Percentiles rank a stretch among this genome's conserved stretches.
phyloP scores from a whole-genome alignment of 2,329 filamentous ascomycete genomes.

The Trichoderma atrobrunneum region DNA sequence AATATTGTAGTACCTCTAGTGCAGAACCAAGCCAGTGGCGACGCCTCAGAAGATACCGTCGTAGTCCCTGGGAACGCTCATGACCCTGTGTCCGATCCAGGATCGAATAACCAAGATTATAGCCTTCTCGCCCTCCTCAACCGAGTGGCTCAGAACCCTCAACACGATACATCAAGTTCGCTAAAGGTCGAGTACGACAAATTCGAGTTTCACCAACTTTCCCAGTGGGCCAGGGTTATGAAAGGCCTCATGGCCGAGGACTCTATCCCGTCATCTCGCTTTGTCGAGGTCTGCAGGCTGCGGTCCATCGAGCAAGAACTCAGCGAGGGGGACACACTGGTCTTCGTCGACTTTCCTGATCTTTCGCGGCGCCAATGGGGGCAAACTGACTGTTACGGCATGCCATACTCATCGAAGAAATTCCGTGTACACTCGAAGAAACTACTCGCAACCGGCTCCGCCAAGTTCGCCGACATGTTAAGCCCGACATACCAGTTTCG shows the following conservation, averaged over 20 bases:
- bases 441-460: slow-evolving; percentile 45
- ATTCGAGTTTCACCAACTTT: not conserved
- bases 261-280: not conserved
- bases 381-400: slow-evolving; percentile 36
- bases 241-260: not conserved
- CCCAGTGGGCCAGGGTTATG: slow-evolving; percentile 2
- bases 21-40: not conserved
- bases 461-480: slow-evolving; percentile 47
- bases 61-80: not conserved
- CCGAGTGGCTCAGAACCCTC: not conserved
- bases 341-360: slow-evolving; percentile 42
- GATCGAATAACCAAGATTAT: not conserved
- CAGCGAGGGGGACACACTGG: slow-evolving; percentile 42
- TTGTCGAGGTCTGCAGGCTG: slow-evolving; percentile 23
- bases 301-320: slow-evolving; percentile 30
- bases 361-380: slow-evolving; percentile 21
- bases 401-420: slow-evolving; percentile 33
- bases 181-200: not conserved
- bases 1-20: not conserved
- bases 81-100: not conserved
- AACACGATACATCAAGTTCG: not conserved
- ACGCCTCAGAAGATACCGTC: not conserved
- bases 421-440: slow-evolving; percentile 47
- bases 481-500: slow-evolving; percentile 41
- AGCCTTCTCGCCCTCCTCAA: not conserved